phyloP scores from a whole-genome alignment of 1,139 yeast species.

The Trichomonascaceae sp. region DNA sequence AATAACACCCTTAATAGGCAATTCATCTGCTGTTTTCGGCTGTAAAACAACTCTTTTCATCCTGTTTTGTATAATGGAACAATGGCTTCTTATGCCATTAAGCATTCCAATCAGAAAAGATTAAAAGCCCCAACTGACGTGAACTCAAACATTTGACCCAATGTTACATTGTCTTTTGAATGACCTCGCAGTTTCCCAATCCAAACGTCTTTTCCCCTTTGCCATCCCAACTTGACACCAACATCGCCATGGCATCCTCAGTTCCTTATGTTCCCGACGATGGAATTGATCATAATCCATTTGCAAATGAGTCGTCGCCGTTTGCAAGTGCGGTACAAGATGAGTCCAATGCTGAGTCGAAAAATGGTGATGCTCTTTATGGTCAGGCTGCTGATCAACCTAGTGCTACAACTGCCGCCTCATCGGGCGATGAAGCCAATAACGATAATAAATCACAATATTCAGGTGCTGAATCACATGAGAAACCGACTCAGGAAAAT shows the following conservation, averaged over 20 bases:
- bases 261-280: constrained; percentile 28
- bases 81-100: neutral
- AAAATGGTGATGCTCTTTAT: constrained; percentile 4
- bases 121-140: neutral
- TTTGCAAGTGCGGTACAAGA: constrained; percentile 1
- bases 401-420: neutral
- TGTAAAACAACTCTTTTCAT: constrained; percentile 24
- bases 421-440: neutral
- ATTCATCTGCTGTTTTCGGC: constrained; percentile 31
- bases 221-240: neutral
- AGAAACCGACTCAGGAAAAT: neutral
- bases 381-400: constrained; percentile 2
- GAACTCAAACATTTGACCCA: neutral
- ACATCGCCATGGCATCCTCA: constrained; percentile 23
- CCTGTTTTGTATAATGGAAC: neutral
- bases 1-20: constrained; percentile 43
- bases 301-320: constrained; percentile 21
- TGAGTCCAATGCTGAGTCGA: neutral
- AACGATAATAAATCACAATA: neutral
- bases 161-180: neutral
- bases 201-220: neutral
- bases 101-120: neutral
- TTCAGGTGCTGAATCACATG: constrained; percentile 3
- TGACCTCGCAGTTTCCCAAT: neutral
- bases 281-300: constrained; percentile 25